Evolutionary conservation across 2,329 filamentous ascomycete genomes (phyloP).

Genomic region (Pseudogymnoascus verrucosus): DNA sequence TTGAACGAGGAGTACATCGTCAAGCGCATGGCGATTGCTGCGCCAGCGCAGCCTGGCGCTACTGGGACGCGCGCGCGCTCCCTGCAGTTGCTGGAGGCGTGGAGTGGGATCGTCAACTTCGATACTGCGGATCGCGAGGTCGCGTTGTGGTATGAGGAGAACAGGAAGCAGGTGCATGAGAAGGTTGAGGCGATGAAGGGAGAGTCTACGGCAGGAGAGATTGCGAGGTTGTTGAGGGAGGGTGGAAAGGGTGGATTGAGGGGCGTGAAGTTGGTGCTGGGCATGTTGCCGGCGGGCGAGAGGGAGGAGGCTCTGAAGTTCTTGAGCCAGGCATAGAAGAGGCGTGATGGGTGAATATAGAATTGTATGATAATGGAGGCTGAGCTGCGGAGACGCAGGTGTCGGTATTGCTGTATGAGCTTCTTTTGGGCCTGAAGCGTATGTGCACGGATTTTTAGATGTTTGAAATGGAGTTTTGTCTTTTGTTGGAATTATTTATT

Average conservation of each 20-base stretch:
- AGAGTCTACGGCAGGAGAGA: conserved; percentile 61
- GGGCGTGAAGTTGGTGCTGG: conserved; percentile 77
- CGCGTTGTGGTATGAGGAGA: conserved; percentile 92
- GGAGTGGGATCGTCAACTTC: conserved; percentile 73
- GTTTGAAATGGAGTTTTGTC: not conserved
- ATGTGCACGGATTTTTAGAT: not conserved
- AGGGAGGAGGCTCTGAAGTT: conserved; percentile 50
- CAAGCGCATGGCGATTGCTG: conserved; percentile 64
- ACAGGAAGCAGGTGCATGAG: conserved; percentile 70
- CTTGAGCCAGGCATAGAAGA: conserved; percentile 17
- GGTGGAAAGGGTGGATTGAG: conserved; percentile 66
- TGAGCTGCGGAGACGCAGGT: not conserved
- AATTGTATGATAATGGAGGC: conserved; percentile 6
- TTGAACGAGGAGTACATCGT: conserved; percentile 97
- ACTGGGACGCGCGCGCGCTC: conserved; percentile 53
- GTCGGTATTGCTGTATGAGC: not conserved
- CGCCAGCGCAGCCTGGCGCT: conserved; percentile 36
- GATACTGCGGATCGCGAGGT: conserved; percentile 73
- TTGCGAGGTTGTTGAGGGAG: conserved; percentile 58
- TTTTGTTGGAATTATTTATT: not conserved
- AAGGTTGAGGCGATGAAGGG: conserved; percentile 81
- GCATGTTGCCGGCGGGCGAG: conserved; percentile 81
- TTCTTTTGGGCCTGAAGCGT: not conserved
- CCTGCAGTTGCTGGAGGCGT: conserved; percentile 70
- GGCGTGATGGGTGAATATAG: not conserved